phyloP scores from a whole-genome alignment of 441 rosid species.

The Geranium incanum region DNA sequence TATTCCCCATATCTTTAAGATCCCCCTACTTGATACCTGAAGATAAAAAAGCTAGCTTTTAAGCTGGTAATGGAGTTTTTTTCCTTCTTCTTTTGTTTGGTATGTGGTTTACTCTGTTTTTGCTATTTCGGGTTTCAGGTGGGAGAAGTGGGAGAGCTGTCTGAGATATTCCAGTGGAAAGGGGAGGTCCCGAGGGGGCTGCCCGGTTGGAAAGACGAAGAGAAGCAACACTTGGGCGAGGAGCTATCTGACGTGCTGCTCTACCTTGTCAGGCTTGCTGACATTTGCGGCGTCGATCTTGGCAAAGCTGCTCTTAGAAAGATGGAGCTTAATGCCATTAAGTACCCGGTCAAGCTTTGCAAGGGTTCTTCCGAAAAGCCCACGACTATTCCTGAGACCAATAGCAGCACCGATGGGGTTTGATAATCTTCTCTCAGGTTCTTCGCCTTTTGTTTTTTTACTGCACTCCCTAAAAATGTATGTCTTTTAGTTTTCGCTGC shows the following conservation, averaged over 20 bases:
- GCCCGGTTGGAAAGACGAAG: constrained; percentile 18
- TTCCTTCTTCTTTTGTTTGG: neutral
- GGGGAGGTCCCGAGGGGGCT: constrained; percentile 18
- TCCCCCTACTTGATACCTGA: neutral
- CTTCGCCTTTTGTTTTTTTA: too few relatives aligned
- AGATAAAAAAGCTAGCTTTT: neutral
- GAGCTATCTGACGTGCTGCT: constrained; percentile 49
- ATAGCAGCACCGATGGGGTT: neutral
- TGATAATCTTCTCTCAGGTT: neutral
- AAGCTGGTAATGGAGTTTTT: neutral
- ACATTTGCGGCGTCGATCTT: constrained; percentile 47
- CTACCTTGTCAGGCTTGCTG: constrained; percentile 45
- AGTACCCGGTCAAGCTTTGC: constrained; percentile 27
- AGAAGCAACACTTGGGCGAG: constrained; percentile 41
- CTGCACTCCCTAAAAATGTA: too few relatives aligned
- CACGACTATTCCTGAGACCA: neutral
- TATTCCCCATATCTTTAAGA: neutral
- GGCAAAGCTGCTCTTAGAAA: constrained; percentile 37
- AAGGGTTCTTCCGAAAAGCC: neutral
- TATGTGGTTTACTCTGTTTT: neutral
- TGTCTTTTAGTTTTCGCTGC: too few relatives aligned
- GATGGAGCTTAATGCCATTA: constrained; percentile 39
- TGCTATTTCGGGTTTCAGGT: constrained; percentile 9
- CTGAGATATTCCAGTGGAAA: constrained; percentile 20
- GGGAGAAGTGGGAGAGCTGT: constrained; percentile 19